Base-by-base conservation (phyloP, 805 yeast genomes). In the Maudiozyma bulderi region DNA sequence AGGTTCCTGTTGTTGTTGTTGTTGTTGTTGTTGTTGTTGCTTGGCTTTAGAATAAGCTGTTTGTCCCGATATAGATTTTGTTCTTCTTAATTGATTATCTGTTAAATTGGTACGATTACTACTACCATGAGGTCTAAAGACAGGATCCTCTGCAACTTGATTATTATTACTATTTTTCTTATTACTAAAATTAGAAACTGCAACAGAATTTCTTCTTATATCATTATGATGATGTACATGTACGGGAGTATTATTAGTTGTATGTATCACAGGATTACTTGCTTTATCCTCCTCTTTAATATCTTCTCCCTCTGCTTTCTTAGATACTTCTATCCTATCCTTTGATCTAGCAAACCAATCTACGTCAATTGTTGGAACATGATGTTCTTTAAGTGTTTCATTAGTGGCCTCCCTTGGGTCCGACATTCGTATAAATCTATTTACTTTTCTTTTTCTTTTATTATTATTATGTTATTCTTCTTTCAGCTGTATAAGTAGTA, bases 41-140 rank as follows among this genome's bases (percentile, higher is more conserved):
- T 29, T n/a, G 7, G 38, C 32, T n/a, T 33, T 41, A 43, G 49
- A 15, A 42, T 46, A 44, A 9, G 40, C 44, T 28, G 42, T 39
- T 39, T 20, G 30, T 9, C 9, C 59, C 6, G 72, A 65, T 10
- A 61, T 49, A 1, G 73, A 69, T 43, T 61, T 62, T 8, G 72
- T 60, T 44, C 66, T 56, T 48, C 66, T 58, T 35, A 62, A 52
- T 32, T 35, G 38, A 35, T 35, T 35, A 6, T 35, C 20, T 35
- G 8, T 11, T 35, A 13, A 15, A 13, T 35, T 35, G 15, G 6
- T 35, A 20, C 26, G 26, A 20, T 20, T 20, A 20, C 26, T 15
- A 35, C 8, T 35, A 35, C 8, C 11, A 35, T 35, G 11, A 9
- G 38, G 38, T 35, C 38, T 35, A 35, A 35, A 35, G 2, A 3